Conservation (phyloP, 305 asterid species). For the Fraxinus ornus region DNA sequence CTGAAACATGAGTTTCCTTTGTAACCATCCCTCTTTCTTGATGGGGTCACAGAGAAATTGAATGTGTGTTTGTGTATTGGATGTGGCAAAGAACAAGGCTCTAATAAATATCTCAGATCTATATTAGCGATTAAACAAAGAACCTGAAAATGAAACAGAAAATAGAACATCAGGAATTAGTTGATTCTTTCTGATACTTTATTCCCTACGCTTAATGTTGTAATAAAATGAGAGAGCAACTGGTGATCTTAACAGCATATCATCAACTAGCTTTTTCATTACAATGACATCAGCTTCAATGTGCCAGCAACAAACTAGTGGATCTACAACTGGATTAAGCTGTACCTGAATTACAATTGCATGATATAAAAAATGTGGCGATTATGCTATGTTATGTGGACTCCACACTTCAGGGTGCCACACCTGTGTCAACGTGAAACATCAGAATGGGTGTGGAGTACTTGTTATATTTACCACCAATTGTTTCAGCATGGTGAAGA, state of each 20-base stretch:
- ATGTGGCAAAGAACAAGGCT: background rate
- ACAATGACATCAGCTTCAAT: background rate
- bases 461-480: background rate
- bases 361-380: background rate
- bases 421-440: background rate
- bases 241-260: background rate
- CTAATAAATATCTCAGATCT: background rate
- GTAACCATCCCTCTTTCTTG: background rate
- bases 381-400: background rate
- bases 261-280: background rate
- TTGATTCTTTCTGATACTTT: background rate
- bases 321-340: background rate
- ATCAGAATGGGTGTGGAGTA: background rate
- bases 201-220: background rate
- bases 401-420: background rate
- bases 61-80: background rate
- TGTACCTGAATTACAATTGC: background rate
- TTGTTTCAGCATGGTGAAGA: background rate
- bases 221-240: background rate
- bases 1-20: background rate
- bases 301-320: background rate
- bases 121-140: background rate
- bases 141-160: background rate
- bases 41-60: background rate
- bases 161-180: background rate